Evolutionary conservation across 2,329 filamentous ascomycete species (phyloP), one percentile per base, ranked within the genome.

Genomic region (Alternaria incomplexa): DNA sequence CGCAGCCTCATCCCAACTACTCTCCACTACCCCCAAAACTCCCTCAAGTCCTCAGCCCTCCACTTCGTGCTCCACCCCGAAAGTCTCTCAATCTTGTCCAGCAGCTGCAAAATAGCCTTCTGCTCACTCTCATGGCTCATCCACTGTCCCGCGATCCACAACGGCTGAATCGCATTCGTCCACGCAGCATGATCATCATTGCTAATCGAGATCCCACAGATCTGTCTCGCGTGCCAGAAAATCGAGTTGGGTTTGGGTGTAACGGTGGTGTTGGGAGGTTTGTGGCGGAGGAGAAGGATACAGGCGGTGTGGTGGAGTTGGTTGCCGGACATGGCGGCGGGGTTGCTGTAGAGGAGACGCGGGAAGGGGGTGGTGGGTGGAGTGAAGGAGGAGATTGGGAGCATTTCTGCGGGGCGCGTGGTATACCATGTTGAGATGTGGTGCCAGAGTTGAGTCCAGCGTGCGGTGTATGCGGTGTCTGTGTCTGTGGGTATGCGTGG

Each of bases 21-120:
- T 3, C 13, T 6, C 6, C 46, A 8, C 26, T 50, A 63, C 9
- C 85, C 85, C 85, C 84, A 87, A 58, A 83, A 83, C 52, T 84
- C 81, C 48, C 81, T 82, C 50, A 88, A 52, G 71, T 87, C 85
- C 15, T 86, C 83, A 0, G 81, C 83, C 45, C 85, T 74, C 85
- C 85, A 87, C 62, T 80, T 79, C 1, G 85, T 86, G 4, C 81
- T 81, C 85, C 85, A 87, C 0, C 85, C 86, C 7, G 82, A 85
- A 66, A 86, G 83, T 26, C 76, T 76, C 74, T 87, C 85, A 32
- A 87, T 87, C 23, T 79, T 77, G 15, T 81, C 81, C 46, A 85
- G 70, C 13, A 85, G 74, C 11, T 83, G 79, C 11, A 87, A 36
- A n/a, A 88, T 85, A 58, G 69, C 83, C 55, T 60, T 76, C 66